These are phyloP conservation scores for Leccinum variicolor DNA, from an alignment of 768 basidiomycete species.

Conservation along the genomic window DNA sequence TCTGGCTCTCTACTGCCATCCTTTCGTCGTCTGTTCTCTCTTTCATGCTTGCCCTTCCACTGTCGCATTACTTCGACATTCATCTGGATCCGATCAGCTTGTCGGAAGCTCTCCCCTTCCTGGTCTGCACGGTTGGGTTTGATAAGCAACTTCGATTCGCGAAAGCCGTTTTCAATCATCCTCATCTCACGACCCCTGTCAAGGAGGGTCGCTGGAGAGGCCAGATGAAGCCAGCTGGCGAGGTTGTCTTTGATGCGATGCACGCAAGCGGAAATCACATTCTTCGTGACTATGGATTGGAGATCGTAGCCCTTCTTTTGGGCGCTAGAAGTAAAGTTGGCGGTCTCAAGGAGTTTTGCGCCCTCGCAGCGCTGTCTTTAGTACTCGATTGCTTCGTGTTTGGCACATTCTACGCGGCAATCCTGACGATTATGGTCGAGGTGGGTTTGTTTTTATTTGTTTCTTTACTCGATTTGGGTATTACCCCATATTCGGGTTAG, in stretches of 20 bases:
- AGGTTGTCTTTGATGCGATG: constrained; percentile 83
- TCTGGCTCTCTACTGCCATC: constrained; percentile 70
- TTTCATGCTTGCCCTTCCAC: constrained; percentile 79
- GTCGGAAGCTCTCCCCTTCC: constrained; percentile 94
- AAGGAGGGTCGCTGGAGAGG: constrained; percentile 38
- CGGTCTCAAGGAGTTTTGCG: constrained; percentile 91
- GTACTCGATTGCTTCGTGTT: constrained; percentile 84
- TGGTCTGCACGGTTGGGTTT: constrained; percentile 97
- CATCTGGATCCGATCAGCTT: constrained; percentile 90
- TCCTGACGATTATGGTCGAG: constrained; percentile 96
- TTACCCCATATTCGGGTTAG: constrained; percentile 7
- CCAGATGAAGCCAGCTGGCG: constrained; percentile 71
- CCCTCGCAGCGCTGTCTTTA: constrained; percentile 86
- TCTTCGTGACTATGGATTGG: constrained; percentile 89
- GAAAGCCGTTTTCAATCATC: constrained; percentile 83
- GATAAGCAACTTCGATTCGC: constrained; percentile 96
- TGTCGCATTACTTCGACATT: constrained; percentile 73
- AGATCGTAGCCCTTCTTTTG: constrained; percentile 83
- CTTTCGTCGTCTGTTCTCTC: constrained; percentile 78
- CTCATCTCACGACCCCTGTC: constrained; percentile 47
- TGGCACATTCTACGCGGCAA: constrained; percentile 85
- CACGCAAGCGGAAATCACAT: constrained; percentile 76
- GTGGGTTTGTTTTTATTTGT: constrained; percentile 40
- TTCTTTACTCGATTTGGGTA: constrained; percentile 1
- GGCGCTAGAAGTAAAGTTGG: constrained; percentile 86